A percentile compares a stretch with the other conserved stretches of the same genome.
Evolutionary conservation across 441 rosid species (phyloP).

Genomic region (Populus hybrid): DNA sequence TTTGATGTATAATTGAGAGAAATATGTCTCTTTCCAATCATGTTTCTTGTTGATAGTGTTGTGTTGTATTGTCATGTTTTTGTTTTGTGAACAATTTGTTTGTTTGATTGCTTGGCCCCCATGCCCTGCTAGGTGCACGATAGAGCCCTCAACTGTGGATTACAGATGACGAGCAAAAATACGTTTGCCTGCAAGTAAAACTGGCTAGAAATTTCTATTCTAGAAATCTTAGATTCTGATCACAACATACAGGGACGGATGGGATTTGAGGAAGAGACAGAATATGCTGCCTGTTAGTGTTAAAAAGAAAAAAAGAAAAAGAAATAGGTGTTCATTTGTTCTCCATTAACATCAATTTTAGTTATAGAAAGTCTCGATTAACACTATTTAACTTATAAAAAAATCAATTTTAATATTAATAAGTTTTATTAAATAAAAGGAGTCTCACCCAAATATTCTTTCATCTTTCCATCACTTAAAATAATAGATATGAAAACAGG

Average conservation of each 20-base stretch:
- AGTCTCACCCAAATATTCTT: rapidly evolving
- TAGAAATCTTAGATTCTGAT: not conserved
- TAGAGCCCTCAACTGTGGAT: not conserved
- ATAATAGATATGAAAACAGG: rapidly evolving
- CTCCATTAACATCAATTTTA: no score
- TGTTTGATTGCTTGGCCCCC: not conserved
- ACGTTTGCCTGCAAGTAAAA: no score
- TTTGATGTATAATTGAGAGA: not conserved
- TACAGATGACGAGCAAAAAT: not conserved
- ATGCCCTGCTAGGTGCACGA: not conserved
- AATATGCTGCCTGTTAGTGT: not conserved
- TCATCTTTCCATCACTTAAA: no score
- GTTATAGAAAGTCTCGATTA: no score
- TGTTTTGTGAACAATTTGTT: not conserved
- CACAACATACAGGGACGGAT: not conserved
- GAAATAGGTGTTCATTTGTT: no score
- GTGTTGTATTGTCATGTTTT: not conserved
- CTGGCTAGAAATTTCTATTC: not conserved
- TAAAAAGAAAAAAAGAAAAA: no score
- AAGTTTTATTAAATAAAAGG: no score
- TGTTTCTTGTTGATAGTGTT: not conserved
- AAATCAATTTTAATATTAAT: rapidly evolving
- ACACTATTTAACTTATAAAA: no score
- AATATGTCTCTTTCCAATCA: not conserved
- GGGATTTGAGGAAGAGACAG: not conserved